phyloP scores from a whole-genome alignment of 2,329 filamentous ascomycete genomes.

The Trichoderma brevicompactum region DNA sequence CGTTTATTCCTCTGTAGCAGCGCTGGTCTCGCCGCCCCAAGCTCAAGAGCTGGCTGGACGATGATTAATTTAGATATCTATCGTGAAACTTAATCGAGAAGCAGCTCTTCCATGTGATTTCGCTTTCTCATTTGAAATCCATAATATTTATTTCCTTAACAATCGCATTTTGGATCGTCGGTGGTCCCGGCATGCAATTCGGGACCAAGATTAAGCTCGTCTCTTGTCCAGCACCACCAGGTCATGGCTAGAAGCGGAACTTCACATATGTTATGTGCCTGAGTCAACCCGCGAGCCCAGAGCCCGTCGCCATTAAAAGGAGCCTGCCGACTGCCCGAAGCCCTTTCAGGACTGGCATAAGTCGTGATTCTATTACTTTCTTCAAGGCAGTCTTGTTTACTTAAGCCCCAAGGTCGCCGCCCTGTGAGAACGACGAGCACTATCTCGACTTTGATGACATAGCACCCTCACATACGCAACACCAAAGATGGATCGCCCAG shows the following conservation, averaged over 20 bases:
- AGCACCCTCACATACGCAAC: neutral
- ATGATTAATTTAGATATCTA: neutral
- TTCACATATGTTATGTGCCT: conserved; percentile 9
- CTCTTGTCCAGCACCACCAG: neutral
- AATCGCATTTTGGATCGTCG: neutral
- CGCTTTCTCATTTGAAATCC: neutral
- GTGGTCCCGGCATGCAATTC: neutral
- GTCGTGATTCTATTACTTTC: neutral
- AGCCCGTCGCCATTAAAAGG: neutral
- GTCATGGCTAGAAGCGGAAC: conserved; percentile 19
- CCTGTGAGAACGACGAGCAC: neutral
- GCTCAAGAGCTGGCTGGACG: neutral
- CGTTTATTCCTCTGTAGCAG: conserved; percentile 7
- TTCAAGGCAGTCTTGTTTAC: neutral
- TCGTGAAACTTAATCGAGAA: neutral
- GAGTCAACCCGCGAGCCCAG: conserved; percentile 5
- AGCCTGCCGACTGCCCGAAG: neutral
- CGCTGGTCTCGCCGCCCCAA: conserved; percentile 9
- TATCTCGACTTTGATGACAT: neutral
- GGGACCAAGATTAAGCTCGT: neutral
- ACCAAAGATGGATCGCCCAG: conserved; percentile 59
- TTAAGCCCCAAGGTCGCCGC: neutral
- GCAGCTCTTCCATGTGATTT: neutral
- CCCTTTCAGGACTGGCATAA: neutral
- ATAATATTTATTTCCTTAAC: neutral